Evolutionary conservation across 805 yeast genomes (phyloP).

Genomic region (Myxozyma sirexii): DNA sequence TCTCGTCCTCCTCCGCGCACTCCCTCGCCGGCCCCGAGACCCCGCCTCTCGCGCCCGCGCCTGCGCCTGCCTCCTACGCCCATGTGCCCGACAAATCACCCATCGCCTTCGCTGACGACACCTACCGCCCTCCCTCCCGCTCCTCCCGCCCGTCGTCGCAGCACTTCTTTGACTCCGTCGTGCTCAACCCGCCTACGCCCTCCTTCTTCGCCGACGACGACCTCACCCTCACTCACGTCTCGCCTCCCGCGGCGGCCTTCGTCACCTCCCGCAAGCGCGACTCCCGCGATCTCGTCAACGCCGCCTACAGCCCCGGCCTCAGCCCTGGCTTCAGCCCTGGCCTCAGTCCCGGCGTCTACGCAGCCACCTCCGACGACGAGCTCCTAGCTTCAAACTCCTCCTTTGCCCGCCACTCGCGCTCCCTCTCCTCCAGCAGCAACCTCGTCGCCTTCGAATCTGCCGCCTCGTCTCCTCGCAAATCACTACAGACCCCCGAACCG

Average conservation of each 20-base stretch:
- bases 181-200: slow-evolving; percentile 1
- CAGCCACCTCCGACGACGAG: slow-evolving; percentile 21
- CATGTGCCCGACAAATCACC: not conserved
- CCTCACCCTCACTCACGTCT: not conserved
- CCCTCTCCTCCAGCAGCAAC: not conserved
- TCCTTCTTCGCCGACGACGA: not conserved
- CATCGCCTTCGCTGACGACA: not conserved
- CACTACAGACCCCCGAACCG: not conserved
- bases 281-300: slow-evolving; percentile 15
- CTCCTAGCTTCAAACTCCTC: slow-evolving; percentile 2
- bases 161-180: slow-evolving; percentile 4
- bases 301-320: not conserved
- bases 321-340: not conserved
- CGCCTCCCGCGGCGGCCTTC: slow-evolving; percentile 18
- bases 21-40: not conserved
- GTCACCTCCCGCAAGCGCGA: slow-evolving; percentile 3
- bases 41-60: slow-evolving; percentile 2
- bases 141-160: not conserved
- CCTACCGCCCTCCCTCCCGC: not conserved
- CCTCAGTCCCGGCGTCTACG: slow-evolving; percentile 1
- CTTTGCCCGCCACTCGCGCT: not conserved
- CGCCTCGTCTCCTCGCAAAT: not conserved
- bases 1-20: not conserved
- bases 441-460: not conserved
- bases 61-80: not conserved